A percentile compares a stretch with the other conserved stretches of the same genome.
Evolutionary conservation across 2,329 filamentous ascomycete species (phyloP).

Genomic region (Fusarium heterosporum): DNA sequence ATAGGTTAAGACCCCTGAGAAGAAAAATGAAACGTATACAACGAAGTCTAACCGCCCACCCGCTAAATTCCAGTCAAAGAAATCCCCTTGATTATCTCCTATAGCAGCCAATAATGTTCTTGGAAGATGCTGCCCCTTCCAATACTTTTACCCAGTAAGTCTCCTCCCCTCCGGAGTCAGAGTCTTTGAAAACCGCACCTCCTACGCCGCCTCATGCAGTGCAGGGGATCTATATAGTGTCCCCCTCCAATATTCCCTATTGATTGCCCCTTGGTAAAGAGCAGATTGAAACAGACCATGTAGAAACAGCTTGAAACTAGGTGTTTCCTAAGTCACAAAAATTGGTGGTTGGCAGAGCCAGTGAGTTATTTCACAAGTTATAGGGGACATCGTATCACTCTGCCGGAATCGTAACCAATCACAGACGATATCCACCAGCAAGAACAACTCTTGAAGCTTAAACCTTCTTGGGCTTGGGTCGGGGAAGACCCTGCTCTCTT

Average conservation of each 20-base stretch:
- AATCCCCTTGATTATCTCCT: constrained; percentile 38
- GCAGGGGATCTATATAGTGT: constrained; percentile 29
- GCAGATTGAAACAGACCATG: constrained; percentile 34
- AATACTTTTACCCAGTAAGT: constrained; percentile 38
- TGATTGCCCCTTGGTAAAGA: constrained; percentile 24
- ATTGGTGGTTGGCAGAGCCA: not conserved
- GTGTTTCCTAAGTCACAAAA: constrained; percentile 17
- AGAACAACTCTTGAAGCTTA: constrained; percentile 25
- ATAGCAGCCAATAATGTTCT: constrained; percentile 14
- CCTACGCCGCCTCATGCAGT: constrained; percentile 49
- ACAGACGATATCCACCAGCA: constrained; percentile 2
- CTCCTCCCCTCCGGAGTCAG: constrained; percentile 40
- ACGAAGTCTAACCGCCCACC: constrained; percentile 39
- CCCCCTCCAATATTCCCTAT: constrained; percentile 40
- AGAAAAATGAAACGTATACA: constrained; percentile 29
- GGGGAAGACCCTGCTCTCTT: constrained; percentile 64
- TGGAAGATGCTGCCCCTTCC: constrained; percentile 18
- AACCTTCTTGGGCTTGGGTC: constrained; percentile 53
- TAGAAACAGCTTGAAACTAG: constrained; percentile 15
- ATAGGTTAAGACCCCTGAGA: not conserved
- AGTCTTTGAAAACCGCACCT: constrained; percentile 39
- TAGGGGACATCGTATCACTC: not conserved
- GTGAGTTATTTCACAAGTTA: not conserved
- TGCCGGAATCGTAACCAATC: not conserved
- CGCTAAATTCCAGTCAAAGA: constrained; percentile 41